Percentiles rank a stretch among this genome's conserved stretches.
Conservation (phyloP, 176 grass and related monocot genomes). For the Panicum miliaceum region DNA sequence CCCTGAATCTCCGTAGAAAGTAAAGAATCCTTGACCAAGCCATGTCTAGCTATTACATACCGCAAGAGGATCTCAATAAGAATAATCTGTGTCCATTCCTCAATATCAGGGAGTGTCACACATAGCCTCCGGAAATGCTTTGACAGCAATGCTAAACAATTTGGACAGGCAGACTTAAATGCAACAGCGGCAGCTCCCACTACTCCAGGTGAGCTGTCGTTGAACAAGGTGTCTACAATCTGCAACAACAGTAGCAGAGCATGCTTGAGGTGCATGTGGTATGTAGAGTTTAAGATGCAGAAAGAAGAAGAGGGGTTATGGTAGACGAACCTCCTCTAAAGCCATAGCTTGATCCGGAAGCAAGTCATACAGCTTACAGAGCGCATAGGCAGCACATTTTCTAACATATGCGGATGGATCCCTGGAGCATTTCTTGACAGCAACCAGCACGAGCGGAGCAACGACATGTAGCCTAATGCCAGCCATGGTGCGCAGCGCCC, state of each 20-base stretch:
- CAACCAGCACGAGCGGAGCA: slow-evolving; percentile 74
- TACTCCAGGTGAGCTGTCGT: slow-evolving; percentile 75
- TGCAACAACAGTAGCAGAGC: slow-evolving; percentile 34
- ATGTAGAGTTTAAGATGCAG: background rate
- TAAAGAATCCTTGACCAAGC: slow-evolving; percentile 84
- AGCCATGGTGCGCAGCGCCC: slow-evolving; percentile 93
- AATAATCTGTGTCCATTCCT: slow-evolving; percentile 91
- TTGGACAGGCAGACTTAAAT: slow-evolving; percentile 80
- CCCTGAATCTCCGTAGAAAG: slow-evolving; percentile 36
- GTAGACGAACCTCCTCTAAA: slow-evolving; percentile 67
- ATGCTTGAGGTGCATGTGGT: slow-evolving; percentile 32
- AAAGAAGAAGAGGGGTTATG: background rate
- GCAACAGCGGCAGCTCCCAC: slow-evolving; percentile 78
- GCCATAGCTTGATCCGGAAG: slow-evolving; percentile 65
- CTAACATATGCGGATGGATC: slow-evolving; percentile 89
- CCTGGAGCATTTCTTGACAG: slow-evolving; percentile 79
- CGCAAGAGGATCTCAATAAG: slow-evolving; percentile 83
- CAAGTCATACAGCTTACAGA: slow-evolving; percentile 82
- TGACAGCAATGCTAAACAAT: slow-evolving; percentile 60
- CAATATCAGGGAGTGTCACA: slow-evolving; percentile 85
- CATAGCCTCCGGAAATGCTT: slow-evolving; percentile 84
- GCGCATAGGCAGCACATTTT: slow-evolving; percentile 88
- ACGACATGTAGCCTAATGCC: slow-evolving; percentile 85
- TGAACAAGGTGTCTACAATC: slow-evolving; percentile 77
- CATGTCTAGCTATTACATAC: slow-evolving; percentile 85